Evolutionary conservation across 345 rosid species (phyloP).

Genomic region (Melastoma malabathricum): DNA sequence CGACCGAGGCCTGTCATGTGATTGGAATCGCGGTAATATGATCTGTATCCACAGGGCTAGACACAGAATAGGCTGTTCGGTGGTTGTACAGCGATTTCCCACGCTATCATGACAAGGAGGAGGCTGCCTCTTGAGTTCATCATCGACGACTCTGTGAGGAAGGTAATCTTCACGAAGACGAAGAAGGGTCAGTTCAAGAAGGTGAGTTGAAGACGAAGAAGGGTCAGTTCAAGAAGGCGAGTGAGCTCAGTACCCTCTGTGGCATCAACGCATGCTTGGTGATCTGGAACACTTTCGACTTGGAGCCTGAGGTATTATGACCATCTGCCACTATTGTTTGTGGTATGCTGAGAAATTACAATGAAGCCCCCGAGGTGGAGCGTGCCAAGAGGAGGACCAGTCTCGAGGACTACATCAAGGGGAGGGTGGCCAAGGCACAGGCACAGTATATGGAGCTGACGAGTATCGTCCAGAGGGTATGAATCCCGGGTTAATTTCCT

Average conservation of each 20-base stretch:
- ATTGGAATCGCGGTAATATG: neutral
- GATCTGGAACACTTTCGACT: neutral
- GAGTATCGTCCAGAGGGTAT: no score
- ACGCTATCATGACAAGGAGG: neutral
- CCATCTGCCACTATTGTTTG: neutral
- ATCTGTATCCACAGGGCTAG: no score
- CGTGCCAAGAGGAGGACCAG: slow-evolving; percentile 2
- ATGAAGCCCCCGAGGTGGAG: slow-evolving; percentile 3
- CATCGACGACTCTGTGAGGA: slow-evolving; percentile 3
- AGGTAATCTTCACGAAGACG: slow-evolving; percentile 6
- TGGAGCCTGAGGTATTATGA: slow-evolving; percentile 5
- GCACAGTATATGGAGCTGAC: no score
- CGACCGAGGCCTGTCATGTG: no score
- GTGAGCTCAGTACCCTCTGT: slow-evolving; percentile 8
- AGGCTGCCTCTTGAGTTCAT: slow-evolving; percentile 7
- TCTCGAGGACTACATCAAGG: slow-evolving; percentile 5
- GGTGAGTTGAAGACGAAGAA: slow-evolving; percentile 10
- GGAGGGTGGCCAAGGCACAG: no score
- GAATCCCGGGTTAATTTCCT: slow-evolving; percentile 35
- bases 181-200: slow-evolving; percentile 11
- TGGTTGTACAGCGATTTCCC: no score
- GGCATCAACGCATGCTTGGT: slow-evolving; percentile 3
- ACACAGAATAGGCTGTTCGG: no score
- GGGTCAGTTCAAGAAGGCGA: slow-evolving; percentile 9
- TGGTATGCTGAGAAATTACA: neutral